phyloP scores from a whole-genome alignment of 2,329 filamentous ascomycete genomes.

The Thielaviopsis populi region DNA sequence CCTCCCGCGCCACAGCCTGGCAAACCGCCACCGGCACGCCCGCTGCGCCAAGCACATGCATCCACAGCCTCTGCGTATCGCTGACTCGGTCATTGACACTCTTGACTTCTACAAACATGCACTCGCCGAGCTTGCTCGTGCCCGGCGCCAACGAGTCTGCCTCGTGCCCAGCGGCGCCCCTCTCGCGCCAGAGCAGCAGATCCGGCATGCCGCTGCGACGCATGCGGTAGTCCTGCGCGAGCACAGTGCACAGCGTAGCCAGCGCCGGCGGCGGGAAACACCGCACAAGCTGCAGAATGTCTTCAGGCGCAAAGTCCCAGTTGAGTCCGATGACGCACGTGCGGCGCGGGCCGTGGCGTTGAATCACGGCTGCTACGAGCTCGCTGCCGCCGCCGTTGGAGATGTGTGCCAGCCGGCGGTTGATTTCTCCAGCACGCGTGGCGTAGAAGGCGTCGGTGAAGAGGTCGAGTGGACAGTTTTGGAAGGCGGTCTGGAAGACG shows the following conservation, averaged over 20 bases:
- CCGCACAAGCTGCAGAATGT: conserved; percentile 61
- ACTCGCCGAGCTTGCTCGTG: conserved; percentile 30
- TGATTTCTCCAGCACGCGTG: conserved; percentile 74
- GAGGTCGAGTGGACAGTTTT: conserved; percentile 84
- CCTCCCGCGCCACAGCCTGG: conserved; percentile 41
- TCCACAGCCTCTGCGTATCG: conserved; percentile 93
- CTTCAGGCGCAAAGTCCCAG: conserved; percentile 71
- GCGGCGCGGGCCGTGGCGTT: conserved; percentile 48
- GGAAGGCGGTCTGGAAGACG: conserved; percentile 90
- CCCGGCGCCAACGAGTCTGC: neutral
- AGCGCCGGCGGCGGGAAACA: conserved; percentile 73
- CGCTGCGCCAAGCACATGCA: conserved; percentile 75
- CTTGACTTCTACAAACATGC: conserved; percentile 69
- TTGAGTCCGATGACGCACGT: conserved; percentile 86
- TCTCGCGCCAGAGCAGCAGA: conserved; percentile 66
- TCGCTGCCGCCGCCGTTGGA: conserved; percentile 60
- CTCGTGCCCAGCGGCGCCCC: conserved; percentile 7
- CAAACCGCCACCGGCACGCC: conserved; percentile 77
- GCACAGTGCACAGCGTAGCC: conserved; percentile 74
- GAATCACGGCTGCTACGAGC: conserved; percentile 55
- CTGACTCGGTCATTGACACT: conserved; percentile 83
- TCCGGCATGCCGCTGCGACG: conserved; percentile 75
- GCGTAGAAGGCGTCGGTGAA: conserved; percentile 88
- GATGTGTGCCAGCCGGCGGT: conserved; percentile 71
- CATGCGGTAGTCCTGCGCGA: conserved; percentile 90